These are phyloP conservation scores for Fusarium sp. DNA, from an alignment of 2,329 filamentous ascomycete species.

Conservation along the genomic window DNA sequence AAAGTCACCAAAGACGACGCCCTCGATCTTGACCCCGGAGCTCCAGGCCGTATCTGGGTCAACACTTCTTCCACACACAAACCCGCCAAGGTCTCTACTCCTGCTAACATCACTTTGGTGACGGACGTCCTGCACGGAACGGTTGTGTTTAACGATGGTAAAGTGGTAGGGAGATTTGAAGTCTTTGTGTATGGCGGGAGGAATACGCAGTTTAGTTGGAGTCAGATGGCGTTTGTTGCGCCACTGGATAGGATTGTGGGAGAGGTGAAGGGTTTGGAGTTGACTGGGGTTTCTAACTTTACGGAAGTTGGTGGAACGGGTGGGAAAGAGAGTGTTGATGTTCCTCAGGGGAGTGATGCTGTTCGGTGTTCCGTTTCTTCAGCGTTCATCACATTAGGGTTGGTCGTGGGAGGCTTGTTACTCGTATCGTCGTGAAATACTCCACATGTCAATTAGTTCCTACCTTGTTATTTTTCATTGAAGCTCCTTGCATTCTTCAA, in stretches of 20 bases:
- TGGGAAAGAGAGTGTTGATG: neutral
- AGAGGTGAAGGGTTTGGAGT: neutral
- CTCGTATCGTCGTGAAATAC: fast-evolving
- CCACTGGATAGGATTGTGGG: neutral
- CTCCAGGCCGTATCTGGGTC: constrained; percentile 17
- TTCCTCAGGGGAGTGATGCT: neutral
- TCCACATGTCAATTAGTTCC: fast-evolving
- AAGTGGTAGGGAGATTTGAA: constrained; percentile 5
- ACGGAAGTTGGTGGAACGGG: fast-evolving
- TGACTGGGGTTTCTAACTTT: neutral
- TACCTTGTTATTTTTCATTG: fast-evolving
- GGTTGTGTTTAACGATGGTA: neutral
- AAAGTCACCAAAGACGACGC: constrained; percentile 1
- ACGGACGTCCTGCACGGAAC: constrained; percentile 4
- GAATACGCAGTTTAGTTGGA: constrained; percentile 22
- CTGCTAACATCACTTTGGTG: neutral
- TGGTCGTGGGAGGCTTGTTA: neutral
- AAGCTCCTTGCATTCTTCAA: fast-evolving
- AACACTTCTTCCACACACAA: constrained; percentile 16
- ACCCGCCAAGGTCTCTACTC: neutral
- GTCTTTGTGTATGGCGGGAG: constrained; percentile 19
- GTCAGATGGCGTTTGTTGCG: constrained; percentile 23
- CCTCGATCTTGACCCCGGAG: neutral
- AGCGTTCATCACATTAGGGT: fast-evolving
- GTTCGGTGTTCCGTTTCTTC: neutral